Conservation (phyloP, 1,139 yeast species). For the Candida tropicalis region DNA sequence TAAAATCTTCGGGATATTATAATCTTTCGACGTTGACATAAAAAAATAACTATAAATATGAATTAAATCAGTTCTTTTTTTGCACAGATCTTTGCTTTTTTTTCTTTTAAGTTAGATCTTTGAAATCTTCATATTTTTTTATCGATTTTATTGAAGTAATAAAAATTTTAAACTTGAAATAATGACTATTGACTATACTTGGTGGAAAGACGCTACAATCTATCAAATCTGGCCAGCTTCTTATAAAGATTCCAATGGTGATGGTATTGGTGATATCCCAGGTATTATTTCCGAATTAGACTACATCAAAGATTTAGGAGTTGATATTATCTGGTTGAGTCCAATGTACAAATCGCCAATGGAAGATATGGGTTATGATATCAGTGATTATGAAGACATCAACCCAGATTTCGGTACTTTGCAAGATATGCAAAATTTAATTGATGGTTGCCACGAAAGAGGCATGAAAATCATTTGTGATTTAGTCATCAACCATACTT, state of each 20-base stretch:
- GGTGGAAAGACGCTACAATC: slow-evolving; percentile 62
- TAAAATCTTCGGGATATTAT: too few relatives aligned
- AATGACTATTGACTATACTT: slow-evolving; percentile 23
- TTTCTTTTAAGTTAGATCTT: not conserved
- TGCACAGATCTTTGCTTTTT: too few relatives aligned
- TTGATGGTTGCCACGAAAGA: slow-evolving; percentile 48
- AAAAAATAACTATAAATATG: too few relatives aligned
- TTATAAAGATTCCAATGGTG: slow-evolving; percentile 58
- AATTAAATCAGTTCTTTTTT: too few relatives aligned
- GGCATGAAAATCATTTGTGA: slow-evolving; percentile 57
- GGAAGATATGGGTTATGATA: slow-evolving; percentile 67
- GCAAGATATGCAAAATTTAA: slow-evolving; percentile 52
- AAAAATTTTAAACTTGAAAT: not conserved
- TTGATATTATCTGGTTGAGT: slow-evolving; percentile 57
- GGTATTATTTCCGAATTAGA: slow-evolving; percentile 56
- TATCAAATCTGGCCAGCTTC: slow-evolving; percentile 65
- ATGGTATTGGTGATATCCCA: slow-evolving; percentile 58
- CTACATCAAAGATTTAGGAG: slow-evolving; percentile 53
- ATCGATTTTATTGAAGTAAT: not conserved
- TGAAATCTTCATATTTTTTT: not conserved
- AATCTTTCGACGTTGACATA: too few relatives aligned
- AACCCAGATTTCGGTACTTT: slow-evolving; percentile 56
- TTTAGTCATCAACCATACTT: slow-evolving; percentile 61
- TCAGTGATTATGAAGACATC: slow-evolving; percentile 53
- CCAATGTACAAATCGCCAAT: slow-evolving; percentile 64